Conservation (phyloP, 768 basidiomycete genomes). For the Megacollybia marginata region DNA sequence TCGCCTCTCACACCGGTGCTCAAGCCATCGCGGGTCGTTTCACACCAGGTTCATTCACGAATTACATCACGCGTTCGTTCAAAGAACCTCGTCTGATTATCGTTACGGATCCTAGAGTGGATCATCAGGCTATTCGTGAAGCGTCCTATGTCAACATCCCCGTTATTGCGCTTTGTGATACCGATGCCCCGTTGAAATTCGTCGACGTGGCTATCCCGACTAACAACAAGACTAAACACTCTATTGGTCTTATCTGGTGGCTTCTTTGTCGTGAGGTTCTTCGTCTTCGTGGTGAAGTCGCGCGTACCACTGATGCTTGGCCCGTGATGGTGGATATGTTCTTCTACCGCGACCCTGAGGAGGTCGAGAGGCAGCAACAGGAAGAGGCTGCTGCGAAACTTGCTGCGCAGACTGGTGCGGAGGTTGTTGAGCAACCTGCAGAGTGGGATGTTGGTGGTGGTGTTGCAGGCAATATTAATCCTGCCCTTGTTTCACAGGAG, state of each 20-base stretch:
- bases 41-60: slow-evolving; percentile 98
- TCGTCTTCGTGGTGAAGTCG: slow-evolving; percentile 89
- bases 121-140: slow-evolving; percentile 99
- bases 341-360: slow-evolving; percentile 99
- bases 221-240: slow-evolving; percentile 98
- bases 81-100: slow-evolving; percentile 98
- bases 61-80: slow-evolving; percentile 99
- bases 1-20: slow-evolving; percentile 94
- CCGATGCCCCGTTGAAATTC: slow-evolving; percentile 94
- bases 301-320: slow-evolving; percentile 90
- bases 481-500: slow-evolving; percentile 62
- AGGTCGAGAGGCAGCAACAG: slow-evolving; percentile 96
- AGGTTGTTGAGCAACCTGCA: slow-evolving; percentile 33
- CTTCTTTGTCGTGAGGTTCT: slow-evolving; percentile 95
- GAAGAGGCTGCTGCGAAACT: slow-evolving; percentile 88
- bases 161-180: slow-evolving; percentile 98
- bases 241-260: slow-evolving; percentile 98
- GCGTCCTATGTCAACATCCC: slow-evolving; percentile 99
- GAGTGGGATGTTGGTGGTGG: slow-evolving; percentile 78
- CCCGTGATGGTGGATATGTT: slow-evolving; percentile 99
- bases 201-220: slow-evolving; percentile 98
- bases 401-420: slow-evolving; percentile 49
- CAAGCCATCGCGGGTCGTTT: slow-evolving; percentile 99
- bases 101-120: slow-evolving; percentile 98
- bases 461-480: slow-evolving; percentile 65